These are phyloP conservation scores for Erigeron philadelphicus DNA, from an alignment of 140 eudicot species.

Conservation along the genomic window DNA sequence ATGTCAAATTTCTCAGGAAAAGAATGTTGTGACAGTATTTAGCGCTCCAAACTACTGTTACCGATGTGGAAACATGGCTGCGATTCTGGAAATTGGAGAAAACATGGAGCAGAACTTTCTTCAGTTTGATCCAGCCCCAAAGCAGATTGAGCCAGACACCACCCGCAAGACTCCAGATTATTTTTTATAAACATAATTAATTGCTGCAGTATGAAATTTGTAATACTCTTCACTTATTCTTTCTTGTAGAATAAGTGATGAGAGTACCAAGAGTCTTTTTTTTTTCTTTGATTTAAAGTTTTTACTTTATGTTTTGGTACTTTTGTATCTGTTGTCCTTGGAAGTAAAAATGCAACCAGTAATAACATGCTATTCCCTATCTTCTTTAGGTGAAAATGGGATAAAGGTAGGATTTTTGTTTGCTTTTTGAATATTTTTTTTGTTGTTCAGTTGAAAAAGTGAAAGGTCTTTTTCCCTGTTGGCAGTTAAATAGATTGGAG, in stretches of 20 bases:
- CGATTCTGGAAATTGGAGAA: conserved; percentile 63
- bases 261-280: conserved; percentile 13
- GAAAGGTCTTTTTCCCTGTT: neutral
- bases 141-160: conserved; percentile 68
- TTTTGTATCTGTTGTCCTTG: conserved; percentile 29
- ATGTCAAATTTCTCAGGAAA: conserved; percentile 36
- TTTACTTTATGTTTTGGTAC: conserved; percentile 22
- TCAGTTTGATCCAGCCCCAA: conserved; percentile 71
- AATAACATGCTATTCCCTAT: conserved; percentile 40
- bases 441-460: conserved; percentile 12
- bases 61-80: conserved; percentile 77
- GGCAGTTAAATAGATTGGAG: too few relatives aligned
- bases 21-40: conserved; percentile 68
- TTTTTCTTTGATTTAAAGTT: neutral
- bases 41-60: conserved; percentile 76
- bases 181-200: conserved; percentile 42
- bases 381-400: conserved; percentile 15
- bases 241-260: conserved; percentile 30
- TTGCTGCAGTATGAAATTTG: conserved; percentile 20
- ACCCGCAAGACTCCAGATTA: conserved; percentile 73
- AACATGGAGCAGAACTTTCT: conserved; percentile 78
- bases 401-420: conserved; percentile 1
- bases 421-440: conserved; percentile 12
- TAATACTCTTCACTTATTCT: conserved; percentile 19
- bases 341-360: conserved; percentile 34